These are phyloP conservation scores for Candida tibetensis DNA, from an alignment of 805 yeast genomes.

Conservation along the genomic window DNA sequence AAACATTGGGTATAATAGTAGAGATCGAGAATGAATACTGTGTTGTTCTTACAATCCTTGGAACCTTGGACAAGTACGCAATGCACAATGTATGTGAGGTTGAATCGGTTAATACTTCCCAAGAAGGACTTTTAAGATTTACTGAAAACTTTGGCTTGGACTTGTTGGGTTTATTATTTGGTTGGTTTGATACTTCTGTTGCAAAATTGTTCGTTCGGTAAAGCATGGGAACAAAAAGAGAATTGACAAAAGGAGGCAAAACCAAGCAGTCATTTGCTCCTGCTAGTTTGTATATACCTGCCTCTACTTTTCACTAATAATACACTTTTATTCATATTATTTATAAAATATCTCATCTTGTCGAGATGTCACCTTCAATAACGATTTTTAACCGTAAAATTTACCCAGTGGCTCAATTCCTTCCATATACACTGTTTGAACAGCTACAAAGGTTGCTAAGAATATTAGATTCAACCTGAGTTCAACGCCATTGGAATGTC, in stretches of 20 bases:
- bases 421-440: too few species aligned
- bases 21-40: background rate
- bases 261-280: too few species aligned
- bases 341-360: too few species aligned
- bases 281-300: too few species aligned
- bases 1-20: background rate
- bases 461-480: too few species aligned
- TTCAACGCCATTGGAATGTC: too few species aligned
- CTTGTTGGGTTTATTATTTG: background rate
- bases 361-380: too few species aligned
- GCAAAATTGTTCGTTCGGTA: background rate
- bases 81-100: background rate
- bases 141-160: background rate
- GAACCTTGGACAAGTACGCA: background rate
- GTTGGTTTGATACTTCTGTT: background rate
- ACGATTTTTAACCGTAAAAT: too few species aligned
- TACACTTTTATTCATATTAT: too few species aligned
- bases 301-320: too few species aligned
- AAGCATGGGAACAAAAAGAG: constrained; percentile 1
- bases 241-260: constrained; percentile 1
- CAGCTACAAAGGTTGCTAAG: too few species aligned
- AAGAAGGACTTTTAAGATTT: background rate
- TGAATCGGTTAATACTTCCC: background rate
- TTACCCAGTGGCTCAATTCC: too few species aligned
- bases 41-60: background rate